Percentiles rank a stretch among this genome's conserved stretches.
Conservation (phyloP, 441 rosid genomes). For the Biscutella laevigata region DNA sequence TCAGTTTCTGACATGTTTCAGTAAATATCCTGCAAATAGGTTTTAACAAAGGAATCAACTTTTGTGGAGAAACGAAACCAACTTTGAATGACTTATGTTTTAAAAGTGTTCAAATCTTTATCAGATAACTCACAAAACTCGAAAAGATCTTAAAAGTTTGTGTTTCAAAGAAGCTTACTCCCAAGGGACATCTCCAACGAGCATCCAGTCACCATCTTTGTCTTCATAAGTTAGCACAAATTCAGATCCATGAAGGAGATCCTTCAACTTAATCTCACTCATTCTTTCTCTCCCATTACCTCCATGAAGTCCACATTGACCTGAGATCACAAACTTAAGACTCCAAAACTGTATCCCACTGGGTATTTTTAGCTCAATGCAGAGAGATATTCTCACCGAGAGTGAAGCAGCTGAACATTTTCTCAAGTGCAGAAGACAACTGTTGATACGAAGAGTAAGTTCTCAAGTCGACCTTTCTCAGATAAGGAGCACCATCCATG, state of each 20-base stretch:
- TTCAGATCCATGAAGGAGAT: slow-evolving; percentile 74
- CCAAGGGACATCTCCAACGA: slow-evolving; percentile 98
- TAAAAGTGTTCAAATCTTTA: too few relatives aligned
- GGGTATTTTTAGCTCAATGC: too few relatives aligned
- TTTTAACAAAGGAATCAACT: slow-evolving; percentile 1
- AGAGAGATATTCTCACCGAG: slow-evolving; percentile 39
- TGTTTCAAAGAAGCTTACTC: slow-evolving; percentile 42
- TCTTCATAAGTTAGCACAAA: slow-evolving; percentile 87
- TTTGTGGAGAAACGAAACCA: neutral
- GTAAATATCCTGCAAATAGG: slow-evolving; percentile 58
- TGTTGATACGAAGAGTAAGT: slow-evolving; percentile 45
- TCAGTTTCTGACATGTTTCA: slow-evolving; percentile 70
- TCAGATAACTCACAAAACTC: neutral
- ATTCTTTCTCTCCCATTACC: slow-evolving; percentile 46
- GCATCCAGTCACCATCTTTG: slow-evolving; percentile 99
- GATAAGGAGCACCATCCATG: slow-evolving; percentile 72
- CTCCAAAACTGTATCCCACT: too few relatives aligned
- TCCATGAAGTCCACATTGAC: slow-evolving; percentile 55
- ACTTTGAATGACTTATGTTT: neutral
- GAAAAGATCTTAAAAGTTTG: neutral
- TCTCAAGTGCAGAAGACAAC: slow-evolving; percentile 56
- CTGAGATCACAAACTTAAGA: slow-evolving; percentile 29
- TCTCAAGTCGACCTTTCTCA: slow-evolving; percentile 54
- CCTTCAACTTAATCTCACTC: slow-evolving; percentile 80
- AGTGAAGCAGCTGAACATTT: slow-evolving; percentile 65